phyloP scores from a whole-genome alignment of 2,329 filamentous ascomycete genomes.

The Colletotrichum euphorbiae region DNA sequence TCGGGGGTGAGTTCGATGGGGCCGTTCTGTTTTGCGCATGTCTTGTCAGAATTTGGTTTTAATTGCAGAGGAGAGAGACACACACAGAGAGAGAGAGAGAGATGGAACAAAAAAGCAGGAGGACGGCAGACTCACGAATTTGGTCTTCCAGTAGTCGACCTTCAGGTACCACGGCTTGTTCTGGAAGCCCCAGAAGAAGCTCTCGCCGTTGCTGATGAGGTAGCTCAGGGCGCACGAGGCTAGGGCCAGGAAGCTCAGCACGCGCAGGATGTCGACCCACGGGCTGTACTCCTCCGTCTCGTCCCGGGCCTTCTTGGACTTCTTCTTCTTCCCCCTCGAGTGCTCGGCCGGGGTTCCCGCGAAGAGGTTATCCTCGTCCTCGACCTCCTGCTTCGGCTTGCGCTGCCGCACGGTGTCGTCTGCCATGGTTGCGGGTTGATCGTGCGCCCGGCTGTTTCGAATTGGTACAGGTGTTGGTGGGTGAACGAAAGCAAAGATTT shows the following conservation, averaged over 20 bases:
- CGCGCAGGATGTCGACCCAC: slow-evolving; percentile 75
- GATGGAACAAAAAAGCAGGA: background rate
- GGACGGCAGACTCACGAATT: slow-evolving; percentile 64
- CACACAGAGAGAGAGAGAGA: too few species aligned
- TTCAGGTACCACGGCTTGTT: slow-evolving; percentile 72
- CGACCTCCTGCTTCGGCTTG: slow-evolving; percentile 49
- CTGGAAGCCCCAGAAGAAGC: slow-evolving; percentile 74
- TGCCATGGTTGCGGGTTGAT: slow-evolving; percentile 50
- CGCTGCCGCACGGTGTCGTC: slow-evolving; percentile 57
- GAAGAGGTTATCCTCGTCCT: slow-evolving; percentile 48
- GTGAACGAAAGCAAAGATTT: background rate
- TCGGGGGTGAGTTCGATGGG: slow-evolving; percentile 79
- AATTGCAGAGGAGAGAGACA: too few species aligned
- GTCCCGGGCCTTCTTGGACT: slow-evolving; percentile 44
- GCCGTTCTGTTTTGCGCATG: slow-evolving; percentile 59
- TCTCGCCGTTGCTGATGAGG: slow-evolving; percentile 77
- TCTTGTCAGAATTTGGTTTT: slow-evolving; percentile 21
- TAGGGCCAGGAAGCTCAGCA: slow-evolving; percentile 74
- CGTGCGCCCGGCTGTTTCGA: background rate
- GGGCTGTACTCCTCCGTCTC: slow-evolving; percentile 71
- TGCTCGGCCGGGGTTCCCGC: slow-evolving; percentile 43
- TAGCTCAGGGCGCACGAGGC: slow-evolving; percentile 80
- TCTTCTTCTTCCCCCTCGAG: slow-evolving; percentile 42
- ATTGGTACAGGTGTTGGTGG: background rate
- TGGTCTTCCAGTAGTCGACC: slow-evolving; percentile 67